Percentiles rank a stretch among this genome's conserved stretches.
Evolutionary conservation across 495 filamentous ascomycete species (phyloP).

Genomic region (Aspergillus biplanus): DNA sequence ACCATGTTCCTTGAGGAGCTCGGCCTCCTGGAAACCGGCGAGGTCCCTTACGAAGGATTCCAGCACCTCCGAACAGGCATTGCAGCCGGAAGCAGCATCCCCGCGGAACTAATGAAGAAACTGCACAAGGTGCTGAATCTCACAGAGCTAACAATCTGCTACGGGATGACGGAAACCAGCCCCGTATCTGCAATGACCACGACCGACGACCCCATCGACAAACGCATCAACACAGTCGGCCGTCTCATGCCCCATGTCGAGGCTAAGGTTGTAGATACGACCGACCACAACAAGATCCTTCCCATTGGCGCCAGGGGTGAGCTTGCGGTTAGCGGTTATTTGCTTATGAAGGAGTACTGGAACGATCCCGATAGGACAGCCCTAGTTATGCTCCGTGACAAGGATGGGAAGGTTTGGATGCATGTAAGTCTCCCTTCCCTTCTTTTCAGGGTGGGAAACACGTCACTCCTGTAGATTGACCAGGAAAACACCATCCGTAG

Average conservation of each 20-base stretch:
- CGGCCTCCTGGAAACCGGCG: slow-evolving; percentile 64
- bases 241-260: slow-evolving; percentile 77
- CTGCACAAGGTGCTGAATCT: slow-evolving; percentile 78
- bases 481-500: background rate
- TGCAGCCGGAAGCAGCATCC: slow-evolving; percentile 85
- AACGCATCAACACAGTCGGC: slow-evolving; percentile 78
- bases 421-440: slow-evolving; percentile 47
- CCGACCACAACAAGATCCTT: slow-evolving; percentile 58
- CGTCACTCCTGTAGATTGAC: too few relatives aligned
- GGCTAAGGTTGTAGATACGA: slow-evolving; percentile 79
- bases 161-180: slow-evolving; percentile 97
- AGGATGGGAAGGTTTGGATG: slow-evolving; percentile 69
- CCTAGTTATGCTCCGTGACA: slow-evolving; percentile 69
- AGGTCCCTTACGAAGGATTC: slow-evolving; percentile 61
- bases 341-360: slow-evolving; percentile 92
- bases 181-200: slow-evolving; percentile 93
- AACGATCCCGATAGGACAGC: slow-evolving; percentile 67
- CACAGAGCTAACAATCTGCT: slow-evolving; percentile 89
- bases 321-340: slow-evolving; percentile 81
- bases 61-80: slow-evolving; percentile 82
- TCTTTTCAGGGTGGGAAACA: background rate
- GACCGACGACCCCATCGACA: slow-evolving; percentile 77
- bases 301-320: slow-evolving; percentile 74
- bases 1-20: slow-evolving; percentile 96
- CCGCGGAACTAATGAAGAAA: slow-evolving; percentile 80